Evolutionary conservation across 2,329 filamentous ascomycete genomes (phyloP).

Genomic region (Epichloe gansuensis): DNA sequence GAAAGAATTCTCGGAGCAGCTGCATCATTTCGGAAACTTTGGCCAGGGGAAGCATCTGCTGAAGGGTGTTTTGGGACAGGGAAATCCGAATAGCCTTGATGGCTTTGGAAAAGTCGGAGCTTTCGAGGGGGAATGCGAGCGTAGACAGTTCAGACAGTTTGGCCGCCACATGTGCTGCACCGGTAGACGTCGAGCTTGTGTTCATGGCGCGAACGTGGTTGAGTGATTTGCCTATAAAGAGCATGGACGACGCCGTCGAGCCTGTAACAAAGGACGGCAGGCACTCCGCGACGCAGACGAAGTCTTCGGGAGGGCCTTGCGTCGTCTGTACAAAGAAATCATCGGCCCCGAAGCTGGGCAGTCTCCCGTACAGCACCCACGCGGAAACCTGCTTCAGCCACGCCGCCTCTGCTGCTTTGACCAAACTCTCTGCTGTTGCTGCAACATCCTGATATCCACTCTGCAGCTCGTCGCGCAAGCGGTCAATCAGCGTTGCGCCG

Average conservation of each 20-base stretch:
- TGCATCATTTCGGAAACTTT: constrained; percentile 66
- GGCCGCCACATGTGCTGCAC: constrained; percentile 48
- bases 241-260: constrained; percentile 64
- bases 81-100: constrained; percentile 68
- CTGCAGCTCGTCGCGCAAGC: constrained; percentile 60
- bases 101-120: constrained; percentile 54
- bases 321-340: constrained; percentile 72
- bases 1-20: constrained; percentile 72
- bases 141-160: constrained; percentile 58
- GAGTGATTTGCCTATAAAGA: constrained; percentile 82
- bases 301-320: constrained; percentile 37
- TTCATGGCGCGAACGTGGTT: constrained; percentile 61
- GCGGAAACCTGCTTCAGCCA: constrained; percentile 86
- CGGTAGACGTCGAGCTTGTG: constrained; percentile 30
- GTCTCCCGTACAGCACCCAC: constrained; percentile 79
- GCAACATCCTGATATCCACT: constrained; percentile 86
- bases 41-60: constrained; percentile 64
- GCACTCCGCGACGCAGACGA: constrained; percentile 43
- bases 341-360: constrained; percentile 62
- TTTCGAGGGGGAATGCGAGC: constrained; percentile 61
- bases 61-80: constrained; percentile 71
- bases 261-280: constrained; percentile 69
- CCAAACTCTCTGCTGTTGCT: constrained; percentile 56
- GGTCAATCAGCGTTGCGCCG: constrained; percentile 65
- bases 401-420: constrained; percentile 69